Base-by-base conservation (phyloP, 345 rosid genomes). In the Linum lewisii region DNA sequence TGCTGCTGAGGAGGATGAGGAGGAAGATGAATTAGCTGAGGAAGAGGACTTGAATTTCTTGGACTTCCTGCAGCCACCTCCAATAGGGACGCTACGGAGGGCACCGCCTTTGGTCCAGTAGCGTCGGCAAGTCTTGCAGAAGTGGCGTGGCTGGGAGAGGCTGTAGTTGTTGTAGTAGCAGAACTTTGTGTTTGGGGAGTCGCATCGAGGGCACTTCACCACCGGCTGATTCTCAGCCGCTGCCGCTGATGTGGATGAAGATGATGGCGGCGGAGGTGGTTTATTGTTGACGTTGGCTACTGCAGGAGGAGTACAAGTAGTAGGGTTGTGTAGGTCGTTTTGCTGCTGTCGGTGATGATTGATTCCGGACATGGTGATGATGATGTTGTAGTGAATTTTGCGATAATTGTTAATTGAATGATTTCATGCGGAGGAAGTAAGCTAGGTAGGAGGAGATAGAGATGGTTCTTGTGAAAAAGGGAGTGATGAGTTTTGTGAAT, bases 91-190 rank as follows among this genome's bases (percentile, higher is more conserved):
- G 81, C 82, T 85, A 34, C 96, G 84, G 10, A 88, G 68, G 69
- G 96, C 77, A 1, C 96, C 96, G 29, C 88, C 93, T 68, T 77
- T 80, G 26, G 96, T 88, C 96, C 96, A 88, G 81, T 88, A 88
- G 63, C 93, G 75, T 21, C 90, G 68, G 20, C 96, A 88, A 63
- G 83, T 81, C 77, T 85, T 88, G 76, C 96, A 88, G 70, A 85
- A 88, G 79, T 88, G 86, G 36, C 96, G 78, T 7, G 96, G 96
- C 63, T 85, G 96, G 26, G 82, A 72, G 63, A 88, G 90, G 80
- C 93, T 85, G 83, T 88, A 88, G 76, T 88, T 88, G 84, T 88
- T 88, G 88, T 80, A 88, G 84, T 88, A 88, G 70, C 96, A 85
- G 84, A 85, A 85, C 58, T 85, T 88, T 54, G 96, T 88, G 82